Base-by-base conservation (phyloP, 2,329 filamentous ascomycete species). In the Aphanoascus verrucosus region DNA sequence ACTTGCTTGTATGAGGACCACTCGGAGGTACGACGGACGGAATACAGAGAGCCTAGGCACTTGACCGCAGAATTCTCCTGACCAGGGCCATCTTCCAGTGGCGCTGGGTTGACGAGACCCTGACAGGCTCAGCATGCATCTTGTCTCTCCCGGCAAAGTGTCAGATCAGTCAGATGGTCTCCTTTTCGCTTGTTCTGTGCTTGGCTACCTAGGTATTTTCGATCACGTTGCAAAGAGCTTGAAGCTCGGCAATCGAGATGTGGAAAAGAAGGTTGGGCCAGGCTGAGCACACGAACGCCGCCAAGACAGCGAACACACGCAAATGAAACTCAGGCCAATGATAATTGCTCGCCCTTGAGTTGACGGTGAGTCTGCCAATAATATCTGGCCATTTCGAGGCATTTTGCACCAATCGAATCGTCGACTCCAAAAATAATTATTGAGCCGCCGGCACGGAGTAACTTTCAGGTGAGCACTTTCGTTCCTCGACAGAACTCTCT, bases 241-340 rank as follows among this genome's bases (percentile, higher is more conserved):
- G 46, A 49, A 31, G 46, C 46, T 49, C 46, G 46, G 46, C 46
- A 49, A 49, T 49, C 19, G 9, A 3, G 17, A 37, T 23, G 45
- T 23, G 45, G n/a, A n/a, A 23, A 23, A 9, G 9, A 47, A 38
- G 45, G 32, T 48, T 48, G 32, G 14, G 43, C 23, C 43, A 45
- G 23, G 43, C 15, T 28, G 40, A 42, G 40, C 40, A 15, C 8
- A 28, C 23, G 23, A 28, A 28, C 23, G 23, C 23, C 23, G 23
- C 23, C 23, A 28, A 28, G 23, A 28, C 23, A 28, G 23, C 3
- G 23, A 7, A 9, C n/a, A 9, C 17, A 4, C 40, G 14, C 14
- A 17, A 17, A 4, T 15, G 14, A 11, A 44, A 32, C 15, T 45
- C 4, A 8, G 32, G 45, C 32, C 45, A 48, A 48, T 38, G 23